Evolutionary conservation across 2,329 filamentous ascomycete genomes (phyloP), one percentile per base, ranked within the genome.

Genomic region (Fusarium sp.): DNA sequence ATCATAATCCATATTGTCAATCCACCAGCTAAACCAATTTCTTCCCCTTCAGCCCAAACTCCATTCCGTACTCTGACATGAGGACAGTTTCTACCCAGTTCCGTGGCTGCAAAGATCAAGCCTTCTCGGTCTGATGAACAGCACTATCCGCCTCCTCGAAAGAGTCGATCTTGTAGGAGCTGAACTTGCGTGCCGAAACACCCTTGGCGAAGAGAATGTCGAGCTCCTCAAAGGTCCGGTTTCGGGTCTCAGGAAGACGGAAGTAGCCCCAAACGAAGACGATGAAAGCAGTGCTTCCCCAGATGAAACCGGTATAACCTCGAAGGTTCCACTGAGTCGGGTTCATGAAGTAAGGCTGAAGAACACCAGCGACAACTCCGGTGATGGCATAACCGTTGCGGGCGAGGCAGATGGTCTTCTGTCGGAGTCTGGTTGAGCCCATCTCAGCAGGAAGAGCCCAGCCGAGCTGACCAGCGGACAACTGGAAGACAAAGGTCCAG

Each of bases 181-280:
- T 70, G 4, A 73, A 72, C 50, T 71, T 67, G 37, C 75, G 71
- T 3, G 75, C 75, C 13, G 74, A 59, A 1, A 77, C 60, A 16
- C 57, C 50, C 49, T 75, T 77, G n/a, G 75, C 72, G 76, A 90
- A 90, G 46, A 90, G 75, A 16, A 86, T 80, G 60, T 89, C 88
- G 3, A 90, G 81, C 78, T 89, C 87, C 72, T 87, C 86, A 50
- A 87, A 85, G 0, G 85, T 86, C 28, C 86, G 82, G 5, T 83
- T 85, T 46, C 85, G 85, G 1, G 86, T 85, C 78, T 90, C 88
- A 9, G 86, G 87, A 12, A 88, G 78, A 25, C 85, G 86, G 75
- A 87, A 83, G 65, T 83, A 86, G 67, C 87, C 79, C 80, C 80
- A 81, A 21, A 78, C 35, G 13, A 80, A 77, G 12, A 79, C 73